These are phyloP conservation scores for Acacia confusa DNA, from an alignment of 306 rosid species.

Conservation along the genomic window DNA sequence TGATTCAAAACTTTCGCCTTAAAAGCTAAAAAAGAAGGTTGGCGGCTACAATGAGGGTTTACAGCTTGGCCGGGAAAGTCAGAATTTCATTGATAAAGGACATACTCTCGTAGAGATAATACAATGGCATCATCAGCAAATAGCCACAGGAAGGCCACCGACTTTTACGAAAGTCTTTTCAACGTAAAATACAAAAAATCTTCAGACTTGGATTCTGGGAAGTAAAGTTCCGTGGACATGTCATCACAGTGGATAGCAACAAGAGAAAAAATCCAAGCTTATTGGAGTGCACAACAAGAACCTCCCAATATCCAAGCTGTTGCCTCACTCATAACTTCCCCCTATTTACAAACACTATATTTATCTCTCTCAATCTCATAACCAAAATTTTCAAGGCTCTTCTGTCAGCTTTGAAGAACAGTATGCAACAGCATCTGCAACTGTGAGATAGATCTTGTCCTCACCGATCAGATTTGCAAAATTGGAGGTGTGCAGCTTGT, in stretches of 20 bases:
- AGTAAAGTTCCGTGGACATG: slow-evolving; percentile 9
- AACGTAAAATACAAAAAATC: not conserved
- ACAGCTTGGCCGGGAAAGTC: not conserved
- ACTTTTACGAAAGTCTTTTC: not conserved
- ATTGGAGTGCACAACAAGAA: slow-evolving; percentile 29
- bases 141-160: not conserved
- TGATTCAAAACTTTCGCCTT: not conserved
- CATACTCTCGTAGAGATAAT: not conserved
- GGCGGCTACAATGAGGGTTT: not conserved
- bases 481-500: slow-evolving; percentile 73
- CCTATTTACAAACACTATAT: not conserved
- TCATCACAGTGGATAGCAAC: slow-evolving; percentile 14
- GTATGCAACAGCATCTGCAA: slow-evolving; percentile 81
- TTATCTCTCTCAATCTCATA: slow-evolving; percentile 20
- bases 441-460: slow-evolving; percentile 86
- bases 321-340: not conserved
- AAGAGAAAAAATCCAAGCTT: not conserved
- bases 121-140: not conserved
- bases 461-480: slow-evolving; percentile 69
- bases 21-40: not conserved
- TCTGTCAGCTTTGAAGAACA: slow-evolving; percentile 65
- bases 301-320: slow-evolving; percentile 21
- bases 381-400: slow-evolving; percentile 50
- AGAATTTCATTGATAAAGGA: not conserved
- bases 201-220: not conserved